Percentiles rank a stretch among this genome's conserved stretches.
Conservation (phyloP, 1,284 basidiomycete species). For the Ustilago loliicola region DNA sequence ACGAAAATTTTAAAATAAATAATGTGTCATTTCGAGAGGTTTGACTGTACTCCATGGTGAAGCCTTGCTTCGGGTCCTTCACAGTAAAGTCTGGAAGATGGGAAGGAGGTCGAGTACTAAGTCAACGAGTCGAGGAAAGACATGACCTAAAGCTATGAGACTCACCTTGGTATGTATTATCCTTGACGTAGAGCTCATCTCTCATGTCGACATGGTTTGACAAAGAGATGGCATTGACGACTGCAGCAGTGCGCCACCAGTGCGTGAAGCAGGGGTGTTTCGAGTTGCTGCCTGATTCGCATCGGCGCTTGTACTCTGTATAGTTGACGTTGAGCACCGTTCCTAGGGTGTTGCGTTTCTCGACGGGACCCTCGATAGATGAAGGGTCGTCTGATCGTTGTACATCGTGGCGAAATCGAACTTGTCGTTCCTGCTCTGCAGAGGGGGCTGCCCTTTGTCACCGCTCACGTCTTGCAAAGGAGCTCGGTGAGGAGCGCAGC, state of each 20-base stretch:
- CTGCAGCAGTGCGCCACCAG: background rate
- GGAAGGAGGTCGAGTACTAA: background rate
- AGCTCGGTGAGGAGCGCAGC: no score
- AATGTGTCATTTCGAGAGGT: no score
- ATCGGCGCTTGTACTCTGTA: background rate
- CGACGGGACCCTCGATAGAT: no score
- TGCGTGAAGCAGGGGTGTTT: background rate
- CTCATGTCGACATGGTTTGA: background rate
- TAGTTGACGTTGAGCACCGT: background rate
- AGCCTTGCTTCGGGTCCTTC: background rate
- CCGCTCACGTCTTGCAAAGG: no score
- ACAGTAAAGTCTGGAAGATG: slow-evolving; percentile 10
- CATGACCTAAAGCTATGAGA: no score
- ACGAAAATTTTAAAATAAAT: no score
- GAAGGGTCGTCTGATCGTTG: no score
- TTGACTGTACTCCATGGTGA: slow-evolving; percentile 12
- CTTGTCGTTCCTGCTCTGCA: no score
- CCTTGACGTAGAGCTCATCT: no score
- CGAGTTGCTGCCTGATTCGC: background rate
- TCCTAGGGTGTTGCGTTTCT: no score
- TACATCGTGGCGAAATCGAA: no score
- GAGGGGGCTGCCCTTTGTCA: no score
- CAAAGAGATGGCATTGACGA: background rate
- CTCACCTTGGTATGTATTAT: background rate
- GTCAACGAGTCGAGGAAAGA: background rate